Evolutionary conservation across 2,329 filamentous ascomycete species (phyloP).

Genomic region (Fusarium incarnatum): DNA sequence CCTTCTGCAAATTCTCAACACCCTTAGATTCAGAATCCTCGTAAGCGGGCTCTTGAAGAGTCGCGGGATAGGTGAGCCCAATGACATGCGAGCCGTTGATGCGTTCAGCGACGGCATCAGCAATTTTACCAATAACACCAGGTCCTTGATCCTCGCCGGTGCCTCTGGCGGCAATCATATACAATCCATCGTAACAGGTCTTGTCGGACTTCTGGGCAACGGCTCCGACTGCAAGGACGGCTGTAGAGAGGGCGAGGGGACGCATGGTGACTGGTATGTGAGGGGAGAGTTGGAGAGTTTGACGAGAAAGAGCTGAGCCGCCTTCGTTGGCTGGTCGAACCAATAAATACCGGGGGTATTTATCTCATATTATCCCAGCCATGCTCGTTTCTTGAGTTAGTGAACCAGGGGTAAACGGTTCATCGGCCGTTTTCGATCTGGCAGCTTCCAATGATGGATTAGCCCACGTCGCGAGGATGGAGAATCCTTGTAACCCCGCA

Average conservation of each 20-base stretch:
- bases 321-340: neutral
- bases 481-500: conserved; percentile 37
- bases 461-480: conserved; percentile 11
- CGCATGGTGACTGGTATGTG: conserved; percentile 27
- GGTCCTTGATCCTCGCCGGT: conserved; percentile 51
- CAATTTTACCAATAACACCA: conserved; percentile 51
- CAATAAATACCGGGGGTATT: conserved; percentile 13
- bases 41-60: conserved; percentile 50
- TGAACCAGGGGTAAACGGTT: conserved; percentile 18
- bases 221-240: conserved; percentile 43
- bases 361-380: conserved; percentile 18
- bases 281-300: neutral
- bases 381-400: conserved; percentile 1
- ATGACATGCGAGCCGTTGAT: conserved; percentile 52
- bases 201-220: conserved; percentile 39
- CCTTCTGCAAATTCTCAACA: conserved; percentile 44
- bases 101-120: conserved; percentile 48
- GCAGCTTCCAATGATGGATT: conserved; percentile 34
- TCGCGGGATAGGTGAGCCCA: conserved; percentile 55
- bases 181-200: conserved; percentile 48
- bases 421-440: conserved; percentile 3
- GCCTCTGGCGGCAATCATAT: conserved; percentile 56
- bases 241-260: conserved; percentile 33
- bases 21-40: conserved; percentile 49
- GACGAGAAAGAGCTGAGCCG: neutral